Conservation (phyloP, 2,329 filamentous ascomycete species). For the Curvularia sp. region DNA sequence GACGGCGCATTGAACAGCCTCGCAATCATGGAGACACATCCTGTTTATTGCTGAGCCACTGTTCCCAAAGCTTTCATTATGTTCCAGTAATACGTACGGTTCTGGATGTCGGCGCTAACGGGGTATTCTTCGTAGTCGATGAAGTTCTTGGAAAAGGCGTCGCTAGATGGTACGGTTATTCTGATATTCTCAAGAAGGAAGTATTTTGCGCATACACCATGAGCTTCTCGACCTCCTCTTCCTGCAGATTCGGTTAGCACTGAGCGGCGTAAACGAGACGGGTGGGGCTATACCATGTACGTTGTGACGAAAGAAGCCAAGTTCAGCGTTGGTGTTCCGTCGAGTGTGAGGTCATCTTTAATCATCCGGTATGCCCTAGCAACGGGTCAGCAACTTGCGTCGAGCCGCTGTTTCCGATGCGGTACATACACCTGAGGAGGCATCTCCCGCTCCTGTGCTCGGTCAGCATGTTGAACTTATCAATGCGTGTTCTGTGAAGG, state of each 20-base stretch:
- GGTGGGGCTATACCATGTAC: constrained; percentile 72
- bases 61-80: constrained; percentile 73
- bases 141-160: constrained; percentile 94
- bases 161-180: constrained; percentile 47
- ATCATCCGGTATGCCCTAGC: constrained; percentile 86
- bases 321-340: constrained; percentile 70
- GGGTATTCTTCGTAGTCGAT: constrained; percentile 61
- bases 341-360: constrained; percentile 83
- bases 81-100: constrained; percentile 71
- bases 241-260: constrained; percentile 56
- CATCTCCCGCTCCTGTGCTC: constrained; percentile 67
- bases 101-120: constrained; percentile 68
- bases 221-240: constrained; percentile 93
- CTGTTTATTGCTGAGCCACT: constrained; percentile 15
- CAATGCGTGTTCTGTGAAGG: neutral
- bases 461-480: constrained; percentile 7
- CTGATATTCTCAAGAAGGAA: neutral
- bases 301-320: constrained; percentile 94
- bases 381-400: neutral
- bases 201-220: constrained; percentile 70
- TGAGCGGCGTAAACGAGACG: constrained; percentile 36
- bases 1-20: constrained; percentile 80
- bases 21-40: constrained; percentile 66
- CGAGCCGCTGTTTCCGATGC: neutral
- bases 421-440: constrained; percentile 71